Evolutionary conservation across 768 basidiomycete species (phyloP), one percentile per base, ranked within the genome.

Genomic region (Lactarius deliciosus): DNA sequence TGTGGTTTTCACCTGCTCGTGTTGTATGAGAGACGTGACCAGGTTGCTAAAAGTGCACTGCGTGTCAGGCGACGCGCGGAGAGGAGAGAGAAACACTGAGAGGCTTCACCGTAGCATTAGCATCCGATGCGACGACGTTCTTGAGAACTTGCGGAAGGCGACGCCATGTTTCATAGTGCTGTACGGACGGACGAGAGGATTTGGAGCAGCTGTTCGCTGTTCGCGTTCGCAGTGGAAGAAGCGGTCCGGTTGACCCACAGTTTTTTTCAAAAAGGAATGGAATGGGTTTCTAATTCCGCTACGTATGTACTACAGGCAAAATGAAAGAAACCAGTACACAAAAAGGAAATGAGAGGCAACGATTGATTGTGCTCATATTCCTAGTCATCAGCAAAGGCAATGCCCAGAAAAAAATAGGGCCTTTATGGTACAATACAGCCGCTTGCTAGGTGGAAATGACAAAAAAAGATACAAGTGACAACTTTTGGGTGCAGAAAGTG

Each of bases 1-100:
- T 0, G 97, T 99, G 7, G 97, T 98, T 76, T 91, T 90, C 75
- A 99, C 94, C 74, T 93, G 91, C 74, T 97, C 94, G 78, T 98
- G 94, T 74, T 98, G 87, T 64, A 99, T 84, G 40, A 98, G 83
- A 5, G 94, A 95, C 30, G 94, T 92, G 68, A 99, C 96, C 61
- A 99, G 80, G 77, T 98, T 98, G 68, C 95, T 96, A 73, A 5
- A 5, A 43, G 20, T 11, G 34, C 40, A 7, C 11, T 9, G n/a
- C 13, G 38, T n/a, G 32, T 36, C 22, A 59, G 65, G 30, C 25
- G 13, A 30, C 20, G 20, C 65, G 15, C 25, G 25, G 32, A 2
- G 58, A 15, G 1, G 38, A 56, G 50, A 15, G 38, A 57, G 50
- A 25, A 43, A 61, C 28, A 40, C 20, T 16, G 30, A 64, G 16